Conservation (phyloP, 208 protist genomes). For the Blastocrithidia nonstop region DNA sequence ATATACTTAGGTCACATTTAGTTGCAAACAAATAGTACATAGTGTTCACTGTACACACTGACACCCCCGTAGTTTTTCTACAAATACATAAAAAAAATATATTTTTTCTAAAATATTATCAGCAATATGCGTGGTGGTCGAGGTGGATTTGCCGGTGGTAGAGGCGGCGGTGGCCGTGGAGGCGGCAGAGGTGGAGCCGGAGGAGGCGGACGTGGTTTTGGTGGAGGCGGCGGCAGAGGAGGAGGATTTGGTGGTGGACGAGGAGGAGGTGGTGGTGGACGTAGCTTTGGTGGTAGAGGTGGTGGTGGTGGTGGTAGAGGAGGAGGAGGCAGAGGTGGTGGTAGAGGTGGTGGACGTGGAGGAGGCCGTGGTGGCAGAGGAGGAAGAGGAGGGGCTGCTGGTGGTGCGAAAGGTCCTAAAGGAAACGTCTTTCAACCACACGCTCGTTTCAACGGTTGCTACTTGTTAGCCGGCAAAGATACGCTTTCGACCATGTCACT, state of each 20-base stretch:
- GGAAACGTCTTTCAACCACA: slow-evolving; percentile 94
- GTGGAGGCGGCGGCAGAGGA: slow-evolving; percentile 11
- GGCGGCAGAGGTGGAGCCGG: slow-evolving; percentile 12
- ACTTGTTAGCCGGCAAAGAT: slow-evolving; percentile 96
- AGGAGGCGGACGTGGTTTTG: slow-evolving; percentile 19
- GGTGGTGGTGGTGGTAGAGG: slow-evolving; percentile 30
- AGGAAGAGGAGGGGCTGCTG: slow-evolving; percentile 29
- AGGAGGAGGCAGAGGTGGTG: slow-evolving; percentile 23
- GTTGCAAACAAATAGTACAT: too few species aligned
- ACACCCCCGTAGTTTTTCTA: too few species aligned
- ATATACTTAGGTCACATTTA: too few species aligned
- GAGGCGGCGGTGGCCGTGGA: slow-evolving; percentile 19
- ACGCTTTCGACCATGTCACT: slow-evolving; percentile 95
- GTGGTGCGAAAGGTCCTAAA: slow-evolving; percentile 32
- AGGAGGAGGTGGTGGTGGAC: slow-evolving; percentile 20
- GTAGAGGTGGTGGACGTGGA: slow-evolving; percentile 32
- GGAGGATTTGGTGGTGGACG: slow-evolving; percentile 12
- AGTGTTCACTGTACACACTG: too few species aligned
- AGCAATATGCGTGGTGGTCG: slow-evolving; percentile 8
- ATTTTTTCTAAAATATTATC: slow-evolving; percentile 1
- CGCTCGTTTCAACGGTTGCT: slow-evolving; percentile 92
- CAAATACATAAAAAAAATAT: too few species aligned
- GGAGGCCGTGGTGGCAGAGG: slow-evolving; percentile 36
- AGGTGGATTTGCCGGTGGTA: slow-evolving; percentile 10
- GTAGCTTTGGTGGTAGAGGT: slow-evolving; percentile 11